Conservation (phyloP, 352 stramenopile genomes). For the Globisporangium rhizosaccharum region DNA sequence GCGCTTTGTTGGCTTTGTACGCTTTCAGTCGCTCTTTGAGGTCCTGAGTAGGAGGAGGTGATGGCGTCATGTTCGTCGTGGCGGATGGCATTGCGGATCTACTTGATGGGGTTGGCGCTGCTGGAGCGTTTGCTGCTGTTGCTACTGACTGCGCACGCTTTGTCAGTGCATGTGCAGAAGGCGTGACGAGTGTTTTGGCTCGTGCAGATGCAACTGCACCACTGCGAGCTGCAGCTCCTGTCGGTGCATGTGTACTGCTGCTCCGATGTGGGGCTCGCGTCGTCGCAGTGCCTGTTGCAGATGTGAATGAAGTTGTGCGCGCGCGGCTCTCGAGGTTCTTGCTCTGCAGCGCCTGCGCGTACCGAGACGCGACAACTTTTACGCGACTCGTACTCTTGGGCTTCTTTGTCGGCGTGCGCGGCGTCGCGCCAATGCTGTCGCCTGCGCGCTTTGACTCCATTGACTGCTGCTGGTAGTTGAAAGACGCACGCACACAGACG, state of each 20-base stretch:
- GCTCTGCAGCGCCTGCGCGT: conserved; percentile 44
- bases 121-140: not conserved
- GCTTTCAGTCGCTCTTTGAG: conserved; percentile 34
- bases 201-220: not conserved
- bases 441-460: conserved; percentile 6
- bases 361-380: conserved; percentile 55
- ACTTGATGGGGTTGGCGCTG: conserved; percentile 3
- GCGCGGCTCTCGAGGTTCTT: conserved; percentile 24
- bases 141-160: not conserved
- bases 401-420: conserved; percentile 10
- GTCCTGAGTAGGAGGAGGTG: conserved; percentile 8
- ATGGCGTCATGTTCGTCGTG: not conserved
- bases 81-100: not conserved
- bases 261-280: not conserved
- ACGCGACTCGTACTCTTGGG: conserved; percentile 14
- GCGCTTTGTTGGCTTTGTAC: conserved; percentile 38
- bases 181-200: conserved; percentile 2
- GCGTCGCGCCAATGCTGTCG: not conserved
- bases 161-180: conserved; percentile 1
- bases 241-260: not conserved
- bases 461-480: not conserved
- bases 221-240: not conserved
- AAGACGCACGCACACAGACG: no score
- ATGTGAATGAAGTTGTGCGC: not conserved
- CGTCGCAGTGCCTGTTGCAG: not conserved